A percentile compares a stretch with the other conserved stretches of the same genome.
These are phyloP conservation scores for Mycosphaerella sp. DNA, from an alignment of 2,329 filamentous ascomycete species.

Conservation along the genomic window DNA sequence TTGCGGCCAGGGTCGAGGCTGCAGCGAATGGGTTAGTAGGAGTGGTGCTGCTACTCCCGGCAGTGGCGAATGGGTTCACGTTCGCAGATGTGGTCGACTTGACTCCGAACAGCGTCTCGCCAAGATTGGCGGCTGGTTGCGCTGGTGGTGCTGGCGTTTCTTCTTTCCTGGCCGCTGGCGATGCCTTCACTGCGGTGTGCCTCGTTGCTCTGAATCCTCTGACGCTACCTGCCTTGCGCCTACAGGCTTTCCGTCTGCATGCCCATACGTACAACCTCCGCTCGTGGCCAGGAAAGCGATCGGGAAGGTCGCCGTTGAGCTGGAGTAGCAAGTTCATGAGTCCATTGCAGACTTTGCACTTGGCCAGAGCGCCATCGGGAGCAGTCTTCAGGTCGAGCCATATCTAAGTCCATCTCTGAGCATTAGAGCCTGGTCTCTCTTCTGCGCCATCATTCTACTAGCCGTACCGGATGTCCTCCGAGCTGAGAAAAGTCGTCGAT, in stretches of 20 bases:
- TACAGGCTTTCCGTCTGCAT: constrained; percentile 71
- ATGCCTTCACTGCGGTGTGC: constrained; percentile 30
- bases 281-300: constrained; percentile 79
- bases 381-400: constrained; percentile 71
- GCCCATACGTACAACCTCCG: constrained; percentile 80
- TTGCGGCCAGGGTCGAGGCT: constrained; percentile 39
- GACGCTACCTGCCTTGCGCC: constrained; percentile 75
- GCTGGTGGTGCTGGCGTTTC: constrained; percentile 22
- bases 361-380: constrained; percentile 69
- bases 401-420: constrained; percentile 48
- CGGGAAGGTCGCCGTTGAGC: constrained; percentile 82
- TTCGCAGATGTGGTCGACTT: constrained; percentile 38
- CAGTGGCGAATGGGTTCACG: constrained; percentile 57
- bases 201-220: constrained; percentile 66
- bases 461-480: constrained; percentile 74
- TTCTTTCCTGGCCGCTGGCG: constrained; percentile 25
- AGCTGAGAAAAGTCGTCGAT: constrained; percentile 82
- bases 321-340: constrained; percentile 81
- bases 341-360: constrained; percentile 80
- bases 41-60: constrained; percentile 31
- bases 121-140: constrained; percentile 44
- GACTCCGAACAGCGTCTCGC: constrained; percentile 64
- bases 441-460: not conserved
- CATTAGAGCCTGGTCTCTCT: constrained; percentile 2
- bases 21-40: constrained; percentile 53